Base-by-base conservation (phyloP, 352 stramenopile species). In the Pilasporangium apinafurcum region DNA sequence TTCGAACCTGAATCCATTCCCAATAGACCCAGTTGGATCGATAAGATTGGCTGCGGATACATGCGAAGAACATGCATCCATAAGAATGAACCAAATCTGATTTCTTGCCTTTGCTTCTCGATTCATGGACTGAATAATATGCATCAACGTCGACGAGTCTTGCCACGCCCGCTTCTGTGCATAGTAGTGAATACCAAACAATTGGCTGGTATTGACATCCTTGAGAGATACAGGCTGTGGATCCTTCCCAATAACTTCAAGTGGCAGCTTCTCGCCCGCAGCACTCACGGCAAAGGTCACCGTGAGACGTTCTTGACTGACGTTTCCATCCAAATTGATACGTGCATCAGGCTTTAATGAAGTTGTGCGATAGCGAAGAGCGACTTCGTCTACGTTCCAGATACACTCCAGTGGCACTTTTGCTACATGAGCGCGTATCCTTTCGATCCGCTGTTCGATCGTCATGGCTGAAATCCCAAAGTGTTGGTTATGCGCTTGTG, bases 361-460 rank as follows among this genome's bases (percentile, higher is more conserved):
- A 9, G 61, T 75, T n/a, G 69, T 65, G 21, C 69, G 66, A 39
- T 83, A 62, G 2, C 61, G 59, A 16, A 90, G 22, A 1, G 56
- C 44, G 0, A 82, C 33, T 36, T 90, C 74, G 30, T 83, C 71
- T 39, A 90, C 44, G 37, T 79, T 86, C 77, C 77, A 90, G 32
- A 90, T 83, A 31, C 77, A 90, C 17, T 57, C 37, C 12, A 81
- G 53, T 4, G 65, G 58, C 21, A 74, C 67, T 0, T 63, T 59
- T 14, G 71, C 43, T 8, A 90, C 42, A 38, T 71, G 41, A 12
- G 77, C 59, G n/a, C 66, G 59, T 33, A 90, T 63, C 32, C 61
- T 62, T 10, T 75, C 56, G 34, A 84, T 42, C 13, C 69, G 63
- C 28, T 77, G 54, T 18, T 77, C 66, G 8, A 45, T 42, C 17